Evolutionary conservation across 331 rosid species (phyloP).

Genomic region (Acacia pycnantha): DNA sequence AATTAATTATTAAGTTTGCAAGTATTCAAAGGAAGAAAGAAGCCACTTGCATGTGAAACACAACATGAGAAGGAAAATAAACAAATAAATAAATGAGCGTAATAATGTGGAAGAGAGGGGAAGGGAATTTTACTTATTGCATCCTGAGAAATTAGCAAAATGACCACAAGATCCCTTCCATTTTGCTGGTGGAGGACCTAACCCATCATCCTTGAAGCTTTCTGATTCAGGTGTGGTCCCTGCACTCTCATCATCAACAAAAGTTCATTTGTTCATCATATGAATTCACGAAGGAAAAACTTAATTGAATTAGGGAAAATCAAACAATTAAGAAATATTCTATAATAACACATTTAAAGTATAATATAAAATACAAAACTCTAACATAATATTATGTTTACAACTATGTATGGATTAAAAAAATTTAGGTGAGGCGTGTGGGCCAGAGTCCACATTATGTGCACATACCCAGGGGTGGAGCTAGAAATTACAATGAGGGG

Average conservation of each 20-base stretch:
- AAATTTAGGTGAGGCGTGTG: no score
- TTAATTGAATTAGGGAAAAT: neutral
- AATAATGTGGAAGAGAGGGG: neutral
- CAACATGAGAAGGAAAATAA: no score
- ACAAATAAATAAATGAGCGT: neutral
- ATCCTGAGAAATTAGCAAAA: slow-evolving; percentile 86
- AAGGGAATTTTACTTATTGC: slow-evolving; percentile 67
- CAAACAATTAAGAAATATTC: neutral
- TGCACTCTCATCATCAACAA: slow-evolving; percentile 19
- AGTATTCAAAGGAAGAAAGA: no score
- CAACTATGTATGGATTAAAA: no score
- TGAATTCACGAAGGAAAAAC: neutral
- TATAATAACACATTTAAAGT: no score
- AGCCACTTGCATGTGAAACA: no score
- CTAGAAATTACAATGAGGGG: no score
- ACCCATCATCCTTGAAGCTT: slow-evolving; percentile 75
- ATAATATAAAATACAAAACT: no score
- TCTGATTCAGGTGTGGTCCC: slow-evolving; percentile 77
- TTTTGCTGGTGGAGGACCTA: slow-evolving; percentile 79
- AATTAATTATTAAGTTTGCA: no score
- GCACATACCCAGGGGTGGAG: no score
- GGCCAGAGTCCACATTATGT: no score
- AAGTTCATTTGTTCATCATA: neutral
- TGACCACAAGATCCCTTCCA: slow-evolving; percentile 81
- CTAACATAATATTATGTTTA: no score